phyloP scores from a whole-genome alignment of 306 rosid species.

The Sesbania bispinosa region DNA sequence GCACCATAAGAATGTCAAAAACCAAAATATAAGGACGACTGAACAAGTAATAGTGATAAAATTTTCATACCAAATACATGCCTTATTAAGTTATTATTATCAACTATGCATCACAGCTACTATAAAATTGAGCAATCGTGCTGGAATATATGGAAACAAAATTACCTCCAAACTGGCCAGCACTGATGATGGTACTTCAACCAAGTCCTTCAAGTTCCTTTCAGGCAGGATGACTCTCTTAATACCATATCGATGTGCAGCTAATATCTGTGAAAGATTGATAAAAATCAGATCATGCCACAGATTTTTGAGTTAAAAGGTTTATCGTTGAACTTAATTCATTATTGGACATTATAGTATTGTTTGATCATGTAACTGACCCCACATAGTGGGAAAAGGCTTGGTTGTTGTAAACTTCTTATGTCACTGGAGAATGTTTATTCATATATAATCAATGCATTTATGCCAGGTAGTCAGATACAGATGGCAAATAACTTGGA shows the following conservation, averaged over 20 bases:
- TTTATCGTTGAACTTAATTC: too few relatives aligned
- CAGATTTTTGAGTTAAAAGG: too few relatives aligned
- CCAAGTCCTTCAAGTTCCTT: slow-evolving; percentile 92
- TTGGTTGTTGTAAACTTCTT: too few relatives aligned
- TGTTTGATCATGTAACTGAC: not conserved
- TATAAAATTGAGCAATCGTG: not conserved
- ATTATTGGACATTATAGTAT: too few relatives aligned
- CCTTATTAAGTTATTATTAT: not conserved
- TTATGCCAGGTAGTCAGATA: not conserved
- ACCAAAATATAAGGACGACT: slow-evolving; percentile 7
- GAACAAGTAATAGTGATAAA: not conserved
- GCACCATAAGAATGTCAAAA: not conserved
- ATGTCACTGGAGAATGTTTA: not conserved
- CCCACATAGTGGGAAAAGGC: too few relatives aligned
- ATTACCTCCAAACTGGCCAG: slow-evolving; percentile 78
- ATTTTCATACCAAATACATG: not conserved
- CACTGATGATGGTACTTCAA: slow-evolving; percentile 84
- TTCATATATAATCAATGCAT: not conserved
- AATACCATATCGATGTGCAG: slow-evolving; percentile 89
- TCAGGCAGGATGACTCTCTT: slow-evolving; percentile 91
- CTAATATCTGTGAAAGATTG: slow-evolving; percentile 70
- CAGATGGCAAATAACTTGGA: too few relatives aligned
- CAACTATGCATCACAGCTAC: not conserved
- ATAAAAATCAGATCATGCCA: slow-evolving; percentile 5
- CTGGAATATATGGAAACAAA: not conserved